Evolutionary conservation across 768 basidiomycete genomes (phyloP), one percentile per base, ranked within the genome.

Genomic region (Auricularia cornea): DNA sequence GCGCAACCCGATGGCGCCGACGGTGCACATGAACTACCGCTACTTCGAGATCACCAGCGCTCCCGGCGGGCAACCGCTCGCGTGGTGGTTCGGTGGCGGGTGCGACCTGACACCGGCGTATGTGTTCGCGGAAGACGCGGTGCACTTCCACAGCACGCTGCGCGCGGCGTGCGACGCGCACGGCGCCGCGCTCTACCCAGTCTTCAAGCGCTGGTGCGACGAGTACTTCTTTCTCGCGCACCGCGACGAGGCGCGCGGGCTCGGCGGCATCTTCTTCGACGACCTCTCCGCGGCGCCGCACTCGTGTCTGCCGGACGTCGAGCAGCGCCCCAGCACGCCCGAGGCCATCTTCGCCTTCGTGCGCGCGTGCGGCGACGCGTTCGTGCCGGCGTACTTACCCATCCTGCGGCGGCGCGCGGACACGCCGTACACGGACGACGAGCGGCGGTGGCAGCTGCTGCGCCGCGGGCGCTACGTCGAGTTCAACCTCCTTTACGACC

Each of bases 41-140:
- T 98, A 98, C 76, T 99, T 99, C 71, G 96, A 98, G 75, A 85
- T 97, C 66, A 84, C 89, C 66, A 76, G 77, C 48, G 68, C 68
- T 1, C 66, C 66, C 10, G 35, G 35, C 35, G 35, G 3, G 16
- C 59, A 70, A 29, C 75, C 91, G 23, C 76, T 94, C 51, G 87
- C 94, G 30, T 98, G 95, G 94, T 99, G 96, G 97, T 99, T 98
- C 71, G 96, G 97, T 26, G 97, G 97, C 35, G 96, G 96, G 6
- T 87, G 86, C 4, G 97, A 99, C 73, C 82, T 98, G 33, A 99
- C 97, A 0, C 96, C 96, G 2, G 88, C 89, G 3, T 98, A 98
- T 74, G 83, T 98, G 20, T 92, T 87, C 77, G 85, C 87, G 63
- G 89, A 90, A 62, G 97, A 98, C 72, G 92, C 85, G 11, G 70